phyloP scores from a whole-genome alignment of 257 asterid genomes.

The Salvia splendens region DNA sequence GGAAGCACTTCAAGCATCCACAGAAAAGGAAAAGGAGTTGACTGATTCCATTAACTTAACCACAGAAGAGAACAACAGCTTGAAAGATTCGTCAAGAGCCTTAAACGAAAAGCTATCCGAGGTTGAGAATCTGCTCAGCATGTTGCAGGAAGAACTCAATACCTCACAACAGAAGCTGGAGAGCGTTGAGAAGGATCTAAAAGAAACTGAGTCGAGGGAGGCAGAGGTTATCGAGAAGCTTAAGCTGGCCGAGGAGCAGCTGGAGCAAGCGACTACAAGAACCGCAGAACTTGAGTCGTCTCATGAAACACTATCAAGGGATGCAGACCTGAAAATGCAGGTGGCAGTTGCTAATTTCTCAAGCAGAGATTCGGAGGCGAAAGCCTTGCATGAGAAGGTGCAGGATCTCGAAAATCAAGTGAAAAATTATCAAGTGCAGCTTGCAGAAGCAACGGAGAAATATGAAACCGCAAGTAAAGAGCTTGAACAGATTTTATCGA shows the following conservation, averaged over 20 bases:
- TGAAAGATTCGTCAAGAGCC: conserved; percentile 51
- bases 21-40: conserved; percentile 68
- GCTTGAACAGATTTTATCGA: conserved; percentile 53
- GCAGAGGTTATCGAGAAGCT: conserved; percentile 61
- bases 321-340: conserved; percentile 61
- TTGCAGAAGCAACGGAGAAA: conserved; percentile 61
- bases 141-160: conserved; percentile 55
- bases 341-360: conserved; percentile 60
- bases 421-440: conserved; percentile 55
- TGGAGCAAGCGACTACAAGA: conserved; percentile 58
- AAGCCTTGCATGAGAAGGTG: conserved; percentile 57
- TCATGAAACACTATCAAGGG: conserved; percentile 55
- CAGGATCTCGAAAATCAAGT: conserved; percentile 64
- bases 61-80: conserved; percentile 62
- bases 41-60: conserved; percentile 40
- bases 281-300: conserved; percentile 65
- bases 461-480: conserved; percentile 52
- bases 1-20: conserved; percentile 56
- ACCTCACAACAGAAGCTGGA: conserved; percentile 61
- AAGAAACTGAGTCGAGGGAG: conserved; percentile 57
- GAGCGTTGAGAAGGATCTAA: conserved; percentile 62
- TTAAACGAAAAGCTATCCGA: conserved; percentile 67
- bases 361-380: conserved; percentile 70
- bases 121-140: conserved; percentile 58
- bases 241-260: conserved; percentile 70